Evolutionary conservation across 2,329 filamentous ascomycete species (phyloP).

Genomic region (Pyricularia grisea): DNA sequence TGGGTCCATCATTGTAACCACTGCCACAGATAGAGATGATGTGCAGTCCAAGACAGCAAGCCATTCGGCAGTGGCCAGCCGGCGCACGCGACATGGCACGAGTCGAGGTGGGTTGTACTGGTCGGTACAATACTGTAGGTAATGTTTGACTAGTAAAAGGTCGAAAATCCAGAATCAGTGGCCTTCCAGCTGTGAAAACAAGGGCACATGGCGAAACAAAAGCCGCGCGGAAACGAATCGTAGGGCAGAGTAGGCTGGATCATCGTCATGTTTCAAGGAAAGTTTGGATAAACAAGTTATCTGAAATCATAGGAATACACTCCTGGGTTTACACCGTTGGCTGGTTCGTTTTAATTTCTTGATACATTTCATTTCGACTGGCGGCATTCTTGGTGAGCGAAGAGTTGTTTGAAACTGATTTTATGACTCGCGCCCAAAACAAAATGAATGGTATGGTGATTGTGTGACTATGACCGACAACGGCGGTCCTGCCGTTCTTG

Average conservation of each 20-base stretch:
- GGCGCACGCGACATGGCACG: not conserved
- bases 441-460: not conserved
- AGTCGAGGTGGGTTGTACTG: not conserved
- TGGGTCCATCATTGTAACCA: not conserved
- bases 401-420: no score
- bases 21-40: not conserved
- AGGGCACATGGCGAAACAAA: not conserved
- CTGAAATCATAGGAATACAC: no score
- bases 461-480: not conserved
- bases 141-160: not conserved
- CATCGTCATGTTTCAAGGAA: no score
- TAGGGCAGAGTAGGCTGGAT: no score
- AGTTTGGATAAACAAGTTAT: no score
- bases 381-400: no score
- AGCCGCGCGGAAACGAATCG: not conserved
- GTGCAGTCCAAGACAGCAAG: not conserved
- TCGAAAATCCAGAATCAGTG: not conserved
- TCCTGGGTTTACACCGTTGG: no score
- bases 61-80: not conserved
- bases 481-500: not conserved
- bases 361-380: no score
- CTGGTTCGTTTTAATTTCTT: no score
- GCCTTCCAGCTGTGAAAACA: not conserved
- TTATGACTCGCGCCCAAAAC: not conserved
- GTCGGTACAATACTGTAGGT: not conserved